Percentiles rank a stretch among this genome's conserved stretches.
Conservation (phyloP, 75 land plant genomes). For the Selaginella tamariscina region DNA sequence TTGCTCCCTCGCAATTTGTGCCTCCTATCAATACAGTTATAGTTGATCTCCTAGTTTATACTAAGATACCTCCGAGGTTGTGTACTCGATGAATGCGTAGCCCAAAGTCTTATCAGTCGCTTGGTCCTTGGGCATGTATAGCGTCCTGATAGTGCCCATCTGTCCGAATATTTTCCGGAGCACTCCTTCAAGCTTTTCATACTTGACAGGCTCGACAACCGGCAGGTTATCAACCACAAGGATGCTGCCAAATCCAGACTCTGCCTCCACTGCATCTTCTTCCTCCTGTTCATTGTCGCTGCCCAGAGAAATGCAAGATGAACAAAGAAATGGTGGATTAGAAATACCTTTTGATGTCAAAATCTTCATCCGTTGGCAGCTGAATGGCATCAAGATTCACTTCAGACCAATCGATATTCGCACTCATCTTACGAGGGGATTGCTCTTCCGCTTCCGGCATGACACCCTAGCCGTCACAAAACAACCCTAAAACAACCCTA, state of each 20-base stretch:
- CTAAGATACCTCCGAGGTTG: slow-evolving; percentile 51
- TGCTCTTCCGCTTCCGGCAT: too few relatives aligned
- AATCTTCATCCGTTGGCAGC: slow-evolving; percentile 71
- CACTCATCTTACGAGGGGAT: slow-evolving; percentile 14
- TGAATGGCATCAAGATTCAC: slow-evolving; percentile 48
- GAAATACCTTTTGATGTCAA: slow-evolving; percentile 60
- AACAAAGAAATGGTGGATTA: background rate
- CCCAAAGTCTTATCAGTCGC: slow-evolving; percentile 61
- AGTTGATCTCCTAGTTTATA: too few relatives aligned
- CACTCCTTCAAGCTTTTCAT: slow-evolving; percentile 79
- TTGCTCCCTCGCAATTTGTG: slow-evolving; percentile 79
- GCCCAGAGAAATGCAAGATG: slow-evolving; percentile 1
- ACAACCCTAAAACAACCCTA: too few relatives aligned
- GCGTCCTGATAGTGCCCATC: slow-evolving; percentile 65
- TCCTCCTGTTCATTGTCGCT: slow-evolving; percentile 69
- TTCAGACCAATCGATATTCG: slow-evolving; percentile 45
- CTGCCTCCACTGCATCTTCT: slow-evolving; percentile 46
- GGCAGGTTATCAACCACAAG: slow-evolving; percentile 77
- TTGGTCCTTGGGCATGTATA: slow-evolving; percentile 66
- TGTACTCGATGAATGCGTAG: slow-evolving; percentile 79
- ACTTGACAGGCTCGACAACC: slow-evolving; percentile 65
- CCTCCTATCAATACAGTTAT: slow-evolving; percentile 78
- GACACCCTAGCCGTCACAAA: too few relatives aligned
- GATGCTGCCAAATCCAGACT: slow-evolving; percentile 54
- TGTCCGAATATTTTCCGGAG: slow-evolving; percentile 78